These are phyloP conservation scores for Haplosporangium gracile DNA, from an alignment of 192 early-diverging fungal species.

Conservation along the genomic window DNA sequence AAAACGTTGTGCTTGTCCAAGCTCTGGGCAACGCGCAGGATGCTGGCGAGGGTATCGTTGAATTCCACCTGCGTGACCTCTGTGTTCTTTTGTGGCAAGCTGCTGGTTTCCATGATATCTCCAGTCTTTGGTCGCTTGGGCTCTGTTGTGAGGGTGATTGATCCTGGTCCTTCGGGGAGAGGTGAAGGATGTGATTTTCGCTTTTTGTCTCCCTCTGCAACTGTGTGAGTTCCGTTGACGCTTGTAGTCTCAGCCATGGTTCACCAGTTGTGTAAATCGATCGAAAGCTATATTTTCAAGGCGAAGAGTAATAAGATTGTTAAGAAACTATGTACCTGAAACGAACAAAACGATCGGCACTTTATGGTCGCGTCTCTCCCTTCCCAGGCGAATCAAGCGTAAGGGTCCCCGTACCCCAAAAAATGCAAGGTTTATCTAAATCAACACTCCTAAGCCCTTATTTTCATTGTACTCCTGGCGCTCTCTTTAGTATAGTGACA, in stretches of 20 bases:
- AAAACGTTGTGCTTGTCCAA: slow-evolving; percentile 32
- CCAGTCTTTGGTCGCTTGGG: slow-evolving; percentile 42
- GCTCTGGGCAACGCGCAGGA: slow-evolving; percentile 29
- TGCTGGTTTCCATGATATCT: slow-evolving; percentile 19
- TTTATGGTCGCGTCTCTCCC: background rate
- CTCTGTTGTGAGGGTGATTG: slow-evolving; percentile 20
- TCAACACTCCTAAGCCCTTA: background rate
- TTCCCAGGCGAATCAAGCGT: background rate
- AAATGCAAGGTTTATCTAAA: background rate
- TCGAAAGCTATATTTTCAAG: background rate
- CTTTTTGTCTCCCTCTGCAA: slow-evolving; percentile 22
- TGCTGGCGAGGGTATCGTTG: slow-evolving; percentile 29
- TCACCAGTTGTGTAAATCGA: background rate
- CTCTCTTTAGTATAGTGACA: background rate
- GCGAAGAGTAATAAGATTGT: background rate
- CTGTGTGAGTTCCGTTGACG: slow-evolving; percentile 7
- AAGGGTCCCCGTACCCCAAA: background rate
- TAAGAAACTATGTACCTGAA: background rate
- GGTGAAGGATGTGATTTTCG: slow-evolving; percentile 50
- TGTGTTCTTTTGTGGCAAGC: slow-evolving; percentile 16
- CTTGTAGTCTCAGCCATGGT: slow-evolving; percentile 15
- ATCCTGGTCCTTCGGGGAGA: slow-evolving; percentile 26
- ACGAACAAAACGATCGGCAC: background rate
- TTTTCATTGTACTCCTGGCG: background rate
- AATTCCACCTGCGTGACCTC: slow-evolving; percentile 46